Evolutionary conservation across 768 basidiomycete genomes (phyloP), one percentile per base, ranked within the genome.

Genomic region (Auriculariales sp.): DNA sequence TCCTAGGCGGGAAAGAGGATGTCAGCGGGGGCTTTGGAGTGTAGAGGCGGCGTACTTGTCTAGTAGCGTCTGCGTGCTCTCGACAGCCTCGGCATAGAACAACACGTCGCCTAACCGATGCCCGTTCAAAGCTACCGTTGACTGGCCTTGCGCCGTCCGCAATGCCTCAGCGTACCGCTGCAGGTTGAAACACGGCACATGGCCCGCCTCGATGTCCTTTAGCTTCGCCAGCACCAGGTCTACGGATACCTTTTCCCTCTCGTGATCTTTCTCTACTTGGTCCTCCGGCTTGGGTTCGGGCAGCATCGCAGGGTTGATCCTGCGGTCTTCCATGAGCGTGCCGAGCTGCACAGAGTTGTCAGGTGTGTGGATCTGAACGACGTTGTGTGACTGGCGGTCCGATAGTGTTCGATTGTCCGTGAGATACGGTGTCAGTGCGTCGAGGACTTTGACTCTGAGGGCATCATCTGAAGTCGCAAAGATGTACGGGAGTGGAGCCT

Each of bases 61-160:
- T 3, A 98, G 70, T 75, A 97, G 78, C 2, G 90, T 92, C 62
- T 98, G 95, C 0, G 94, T 98, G 56, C 88, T 92, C 1, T 90
- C 90, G 10, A 99, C 84, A 0, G 79, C 79, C 62, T 95, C 89
- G 28, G 85, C 83, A 55, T 97, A 97, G 7, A 93, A 56, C 27
- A 97, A 60, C 31, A 77, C 72, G 52, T 93, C 89, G 0, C 92
- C 92, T 3, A 85, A 62, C 2, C 76, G 73, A 52, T 57, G 57
- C 22, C 39, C 27, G 17, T 42, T 29, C 6, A 53, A 44, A 24
- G 39, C 19, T 25, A 9, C 12, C 19, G 4, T 15, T 10, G 19
- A 24, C 5, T 12, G 39, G 17, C 27, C 22, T 10, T 15, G 31
- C 7, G 31, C 31, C 9, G 31, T 9, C 9, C 22, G 10, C 2